phyloP scores from a whole-genome alignment of 306 rosid genomes.

The Quercus parvula region DNA sequence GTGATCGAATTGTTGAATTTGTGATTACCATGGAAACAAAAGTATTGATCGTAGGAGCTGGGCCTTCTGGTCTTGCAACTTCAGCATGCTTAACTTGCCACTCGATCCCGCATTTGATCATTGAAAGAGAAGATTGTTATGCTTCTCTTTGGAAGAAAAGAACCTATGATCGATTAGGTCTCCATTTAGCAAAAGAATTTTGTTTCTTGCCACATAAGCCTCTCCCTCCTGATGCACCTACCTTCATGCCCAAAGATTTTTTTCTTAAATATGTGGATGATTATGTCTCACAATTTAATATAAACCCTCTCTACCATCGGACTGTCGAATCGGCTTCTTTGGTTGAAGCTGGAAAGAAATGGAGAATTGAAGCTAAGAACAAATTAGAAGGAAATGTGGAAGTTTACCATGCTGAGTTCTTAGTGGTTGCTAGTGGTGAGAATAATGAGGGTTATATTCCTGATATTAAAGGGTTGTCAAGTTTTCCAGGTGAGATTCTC shows the following conservation, averaged over 20 bases:
- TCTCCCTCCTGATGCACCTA: constrained; percentile 22
- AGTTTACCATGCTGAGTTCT: constrained; percentile 16
- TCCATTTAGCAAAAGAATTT: constrained; percentile 42
- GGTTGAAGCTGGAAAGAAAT: constrained; percentile 9
- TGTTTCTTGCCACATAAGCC: constrained; percentile 37
- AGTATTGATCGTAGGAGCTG: constrained; percentile 36
- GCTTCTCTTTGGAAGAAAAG: constrained; percentile 55
- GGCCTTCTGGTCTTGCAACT: constrained; percentile 49
- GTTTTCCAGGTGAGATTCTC: constrained; percentile 42
- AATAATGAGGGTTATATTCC: constrained; percentile 30
- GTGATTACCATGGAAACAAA: constrained; percentile 12
- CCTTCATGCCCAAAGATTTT: constrained; percentile 26
- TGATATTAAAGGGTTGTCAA: constrained; percentile 25
- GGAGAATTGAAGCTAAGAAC: constrained; percentile 29
- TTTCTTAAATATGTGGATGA: constrained; percentile 31
- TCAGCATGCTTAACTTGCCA: constrained; percentile 31
- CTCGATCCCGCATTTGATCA: constrained; percentile 35
- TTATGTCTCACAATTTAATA: constrained; percentile 22
- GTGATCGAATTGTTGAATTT: too few species aligned
- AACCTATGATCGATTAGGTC: constrained; percentile 40
- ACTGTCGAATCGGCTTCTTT: constrained; percentile 23
- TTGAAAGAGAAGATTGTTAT: constrained; percentile 46
- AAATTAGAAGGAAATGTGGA: not conserved
- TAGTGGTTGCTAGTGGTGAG: constrained; percentile 48
- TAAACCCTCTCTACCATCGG: constrained; percentile 29